Evolutionary conservation across 2,329 filamentous ascomycete genomes (phyloP), one percentile per base, ranked within the genome.

Genomic region (Pestalotiopsis sp.): DNA sequence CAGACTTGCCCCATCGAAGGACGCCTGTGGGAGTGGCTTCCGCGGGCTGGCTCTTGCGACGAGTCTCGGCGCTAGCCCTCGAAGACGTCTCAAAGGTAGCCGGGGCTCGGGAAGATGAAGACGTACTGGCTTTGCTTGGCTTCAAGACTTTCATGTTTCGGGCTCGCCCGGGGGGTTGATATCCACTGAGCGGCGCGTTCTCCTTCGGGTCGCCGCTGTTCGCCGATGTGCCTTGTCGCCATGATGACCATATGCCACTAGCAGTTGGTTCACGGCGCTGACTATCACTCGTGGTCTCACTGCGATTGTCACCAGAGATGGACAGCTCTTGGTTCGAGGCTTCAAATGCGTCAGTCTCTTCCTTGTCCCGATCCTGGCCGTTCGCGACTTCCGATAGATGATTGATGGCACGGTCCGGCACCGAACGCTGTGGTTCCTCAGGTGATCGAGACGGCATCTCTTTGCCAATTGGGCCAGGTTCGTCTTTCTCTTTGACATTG

Each of bases 71-170:
- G 31, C 80, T 83, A 7, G 81, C 78, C 70, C 85, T 84, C 1
- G 82, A 74, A 9, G 84, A 76, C 4, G 85, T 81, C 71, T 91
- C 89, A 68, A 89, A 88, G 2, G 86, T 78, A 1, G 84, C 74
- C 0, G 86, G 86, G 0, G 85, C 85, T 69, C 84, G 84, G 1
- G 82, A 81, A 12, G 86, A 85, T 1, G 82, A 82, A 0, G 91
- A 87, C 31, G 82, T 82, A 25, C 82, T 81, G 5, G 90, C 85
- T 78, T 94, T 96, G 68, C 86, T 87, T 1, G 95, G 91, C 76
- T 94, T 94, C 66, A 98, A 84, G 1, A 98, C 92, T 83, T 97
- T 98, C 92, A 98, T 98, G 65, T 90, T 91, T 64, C 92, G 89
- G 17, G 86, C 81, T 62, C 90, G 84, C 76, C 89, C 81, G 72